A percentile compares a stretch with the other conserved stretches of the same genome.
phyloP scores from a whole-genome alignment of 1,284 basidiomycete species.

The Naganishia liquefaciens region DNA sequence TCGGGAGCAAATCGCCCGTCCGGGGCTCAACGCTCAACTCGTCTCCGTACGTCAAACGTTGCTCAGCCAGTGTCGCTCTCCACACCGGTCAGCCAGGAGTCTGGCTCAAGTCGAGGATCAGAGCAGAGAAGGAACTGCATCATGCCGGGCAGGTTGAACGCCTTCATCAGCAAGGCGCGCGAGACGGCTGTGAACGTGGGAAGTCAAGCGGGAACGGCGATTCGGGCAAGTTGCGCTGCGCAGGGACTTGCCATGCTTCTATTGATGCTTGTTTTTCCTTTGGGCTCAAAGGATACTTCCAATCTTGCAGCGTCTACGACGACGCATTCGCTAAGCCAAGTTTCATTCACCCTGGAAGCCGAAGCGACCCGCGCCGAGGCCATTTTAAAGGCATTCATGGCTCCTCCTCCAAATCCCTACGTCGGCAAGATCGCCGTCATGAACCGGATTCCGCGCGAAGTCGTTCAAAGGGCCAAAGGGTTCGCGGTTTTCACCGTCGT shows the following conservation, averaged over 20 bases:
- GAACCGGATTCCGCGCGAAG: constrained; percentile 92
- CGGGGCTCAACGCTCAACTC: neutral
- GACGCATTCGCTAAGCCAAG: constrained; percentile 7
- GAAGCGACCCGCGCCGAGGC: constrained; percentile 22
- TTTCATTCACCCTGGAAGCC: constrained; percentile 20
- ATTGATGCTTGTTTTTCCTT: neutral
- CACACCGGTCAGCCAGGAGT: neutral
- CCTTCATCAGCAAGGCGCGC: constrained; percentile 41
- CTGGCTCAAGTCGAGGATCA: too few relatives aligned
- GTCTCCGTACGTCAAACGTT: neutral
- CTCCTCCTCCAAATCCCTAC: constrained; percentile 24
- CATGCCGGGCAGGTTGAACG: constrained; percentile 29
- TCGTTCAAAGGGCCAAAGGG: constrained; percentile 86
- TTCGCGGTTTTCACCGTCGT: constrained; percentile 94
- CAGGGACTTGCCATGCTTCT: too few relatives aligned
- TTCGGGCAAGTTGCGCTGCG: constrained; percentile 38
- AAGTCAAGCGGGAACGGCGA: constrained; percentile 40
- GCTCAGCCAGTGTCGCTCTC: neutral
- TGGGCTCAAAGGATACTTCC: constrained; percentile 1
- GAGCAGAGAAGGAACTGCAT: neutral
- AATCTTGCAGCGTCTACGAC: constrained; percentile 8
- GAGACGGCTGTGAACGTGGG: constrained; percentile 37
- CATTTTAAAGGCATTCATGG: constrained; percentile 11
- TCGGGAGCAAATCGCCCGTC: constrained; percentile 9
- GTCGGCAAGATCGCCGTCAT: constrained; percentile 50